Evolutionary conservation across 2,329 filamentous ascomycete genomes (phyloP).

Genomic region (Monilinia polystroma): DNA sequence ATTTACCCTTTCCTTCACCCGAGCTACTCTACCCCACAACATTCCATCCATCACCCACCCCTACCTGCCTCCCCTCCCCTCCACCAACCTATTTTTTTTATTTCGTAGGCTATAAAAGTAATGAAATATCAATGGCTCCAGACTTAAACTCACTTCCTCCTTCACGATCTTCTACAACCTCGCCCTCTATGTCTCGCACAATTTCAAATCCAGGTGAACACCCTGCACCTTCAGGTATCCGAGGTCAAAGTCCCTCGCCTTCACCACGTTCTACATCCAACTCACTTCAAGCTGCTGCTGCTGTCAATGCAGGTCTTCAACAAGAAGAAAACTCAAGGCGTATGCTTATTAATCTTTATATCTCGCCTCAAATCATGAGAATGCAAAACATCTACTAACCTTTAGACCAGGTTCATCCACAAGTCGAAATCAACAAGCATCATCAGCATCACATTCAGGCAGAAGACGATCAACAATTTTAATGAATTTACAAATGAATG

Average conservation of each 20-base stretch:
- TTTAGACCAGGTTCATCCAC: constrained; percentile 46
- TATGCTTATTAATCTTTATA: constrained; percentile 40
- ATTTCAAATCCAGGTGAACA: constrained; percentile 41
- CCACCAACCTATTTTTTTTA: background rate
- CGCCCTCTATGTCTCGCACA: constrained; percentile 43
- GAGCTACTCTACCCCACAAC: background rate
- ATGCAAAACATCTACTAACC: constrained; percentile 16
- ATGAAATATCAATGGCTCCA: constrained; percentile 41
- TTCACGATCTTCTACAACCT: constrained; percentile 43
- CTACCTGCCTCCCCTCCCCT: background rate
- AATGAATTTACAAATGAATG: constrained; percentile 72
- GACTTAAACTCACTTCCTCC: constrained; percentile 60
- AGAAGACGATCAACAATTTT: constrained; percentile 67
- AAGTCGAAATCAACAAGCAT: constrained; percentile 46
- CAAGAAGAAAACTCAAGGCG: constrained; percentile 58
- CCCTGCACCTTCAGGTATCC: constrained; percentile 33
- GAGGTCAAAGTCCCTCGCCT: constrained; percentile 55
- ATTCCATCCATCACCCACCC: constrained; percentile 7
- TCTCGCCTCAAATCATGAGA: background rate
- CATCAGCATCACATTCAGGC: constrained; percentile 45
- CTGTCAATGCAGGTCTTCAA: constrained; percentile 74
- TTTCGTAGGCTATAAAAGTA: background rate
- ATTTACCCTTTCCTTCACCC: too few relatives aligned
- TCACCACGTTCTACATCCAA: constrained; percentile 65
- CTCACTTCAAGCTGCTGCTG: constrained; percentile 73